Evolutionary conservation across 2,329 filamentous ascomycete species (phyloP).

Genomic region (Sporothrix curviconia): DNA sequence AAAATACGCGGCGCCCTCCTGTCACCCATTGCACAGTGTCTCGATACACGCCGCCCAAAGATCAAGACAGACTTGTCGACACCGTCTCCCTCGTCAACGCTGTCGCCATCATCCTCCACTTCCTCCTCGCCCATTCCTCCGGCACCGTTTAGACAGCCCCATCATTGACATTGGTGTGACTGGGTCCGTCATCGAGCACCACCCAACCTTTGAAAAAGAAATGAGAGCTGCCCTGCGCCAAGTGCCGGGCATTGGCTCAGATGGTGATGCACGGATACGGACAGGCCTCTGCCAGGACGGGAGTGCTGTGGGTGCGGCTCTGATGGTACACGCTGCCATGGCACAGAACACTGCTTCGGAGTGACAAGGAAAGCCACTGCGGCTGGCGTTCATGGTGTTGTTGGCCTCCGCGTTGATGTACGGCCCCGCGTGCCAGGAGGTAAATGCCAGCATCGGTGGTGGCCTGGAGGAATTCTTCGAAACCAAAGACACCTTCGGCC

Average conservation of each 20-base stretch:
- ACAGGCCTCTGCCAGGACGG: constrained; percentile 96
- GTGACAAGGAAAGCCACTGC: too few relatives aligned
- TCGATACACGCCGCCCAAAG: neutral
- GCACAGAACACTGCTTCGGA: too few relatives aligned
- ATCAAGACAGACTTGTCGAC: neutral
- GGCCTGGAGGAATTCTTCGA: too few relatives aligned
- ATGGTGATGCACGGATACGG: constrained; percentile 75
- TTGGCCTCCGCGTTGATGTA: too few relatives aligned
- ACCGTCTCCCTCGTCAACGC: neutral
- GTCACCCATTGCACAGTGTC: neutral
- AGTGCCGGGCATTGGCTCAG: constrained; percentile 66
- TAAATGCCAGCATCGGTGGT: too few relatives aligned
- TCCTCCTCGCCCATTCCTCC: neutral
- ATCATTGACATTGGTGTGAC: constrained; percentile 80
- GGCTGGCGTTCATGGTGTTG: too few relatives aligned
- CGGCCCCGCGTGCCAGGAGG: too few relatives aligned
- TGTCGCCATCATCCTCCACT: neutral
- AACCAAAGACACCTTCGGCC: too few relatives aligned
- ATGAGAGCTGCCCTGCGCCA: constrained; percentile 73
- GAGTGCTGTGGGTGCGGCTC: constrained; percentile 80
- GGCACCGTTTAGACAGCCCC: too few relatives aligned
- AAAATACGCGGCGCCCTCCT: neutral
- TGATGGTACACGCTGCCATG: constrained; percentile 73
- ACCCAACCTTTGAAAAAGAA: constrained; percentile 83
- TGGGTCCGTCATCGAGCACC: constrained; percentile 88